Conservation (phyloP, 106 monocot species). For the Acorus calamus region DNA sequence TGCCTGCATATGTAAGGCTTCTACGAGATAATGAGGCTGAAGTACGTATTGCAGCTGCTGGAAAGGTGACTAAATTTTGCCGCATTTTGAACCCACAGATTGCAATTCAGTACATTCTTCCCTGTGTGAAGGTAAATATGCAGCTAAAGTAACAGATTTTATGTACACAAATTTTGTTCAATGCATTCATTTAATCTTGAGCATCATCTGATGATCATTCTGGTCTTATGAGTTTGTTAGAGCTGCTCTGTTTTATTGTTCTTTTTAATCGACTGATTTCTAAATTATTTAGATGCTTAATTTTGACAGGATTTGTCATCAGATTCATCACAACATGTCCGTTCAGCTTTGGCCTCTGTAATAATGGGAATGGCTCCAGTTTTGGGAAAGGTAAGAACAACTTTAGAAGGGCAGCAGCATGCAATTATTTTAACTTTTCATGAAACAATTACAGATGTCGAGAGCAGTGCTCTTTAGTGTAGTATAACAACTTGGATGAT, state of each 20-base stretch:
- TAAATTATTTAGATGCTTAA: background rate
- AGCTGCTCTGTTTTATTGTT: no score
- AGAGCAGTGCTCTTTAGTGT: no score
- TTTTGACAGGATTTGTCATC: conserved; percentile 70
- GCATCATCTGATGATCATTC: background rate
- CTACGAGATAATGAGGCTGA: conserved; percentile 95
- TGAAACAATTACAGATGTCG: no score
- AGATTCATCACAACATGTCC: conserved; percentile 94
- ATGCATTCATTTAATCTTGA: background rate
- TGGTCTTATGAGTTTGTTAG: background rate
- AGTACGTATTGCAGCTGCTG: conserved; percentile 24
- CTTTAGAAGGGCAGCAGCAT: background rate
- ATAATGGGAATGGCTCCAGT: conserved; percentile 99
- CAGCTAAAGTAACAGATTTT: no score
- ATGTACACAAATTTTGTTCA: background rate
- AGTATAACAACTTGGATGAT: no score
- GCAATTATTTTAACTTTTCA: no score
- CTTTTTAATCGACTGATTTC: background rate
- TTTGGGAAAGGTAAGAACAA: conserved; percentile 60
- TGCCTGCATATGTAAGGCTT: conserved; percentile 53
- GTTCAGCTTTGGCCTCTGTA: conserved; percentile 88
- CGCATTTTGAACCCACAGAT: conserved; percentile 11
- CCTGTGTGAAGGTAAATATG: conserved; percentile 13
- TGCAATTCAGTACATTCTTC: conserved; percentile 14
- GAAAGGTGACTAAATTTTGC: conserved; percentile 14